Evolutionary conservation across 2,329 filamentous ascomycete genomes (phyloP), one percentile per base, ranked within the genome.

Genomic region (Penicillium janthinellum): DNA sequence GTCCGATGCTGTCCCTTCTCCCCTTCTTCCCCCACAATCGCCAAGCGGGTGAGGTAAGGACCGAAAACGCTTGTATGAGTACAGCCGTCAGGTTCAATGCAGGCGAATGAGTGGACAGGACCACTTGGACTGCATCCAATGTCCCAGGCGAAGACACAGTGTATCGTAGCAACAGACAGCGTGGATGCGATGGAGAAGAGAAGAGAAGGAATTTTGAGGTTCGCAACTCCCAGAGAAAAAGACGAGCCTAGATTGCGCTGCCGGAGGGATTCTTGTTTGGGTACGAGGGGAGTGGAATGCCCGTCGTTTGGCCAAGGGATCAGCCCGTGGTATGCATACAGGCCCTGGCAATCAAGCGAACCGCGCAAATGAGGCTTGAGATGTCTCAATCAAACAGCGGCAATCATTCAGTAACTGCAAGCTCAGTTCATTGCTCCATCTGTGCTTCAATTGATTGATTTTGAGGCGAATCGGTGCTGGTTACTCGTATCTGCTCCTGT

Each of bases 61-160:
- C 39, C 47, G 47, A 44, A 57, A 44, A 15, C 12, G 38, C 37
- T 42, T 20, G 37, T 14, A 6, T 38, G 10, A 44, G 55, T 52
- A 62, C 61, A 57, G 63, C 59, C 52, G 62, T 60, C 35, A 11
- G 64, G 60, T 59, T 57, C 58, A 28, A 11, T 54, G 54, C 38
- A 56, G 51, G 52, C 54, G 59, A 70, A 69, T 61, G 67, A 69
- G 66, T 60, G 64, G 63, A 68, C 67, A 67, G 67, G 60, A 63
- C 59, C 56, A 61, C 50, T 68, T 64, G 67, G 62, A 65, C 56
- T 25, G 42, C 58, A 65, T 67, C 73, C 96, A 92, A 92, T 92
- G 78, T 67, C 64, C 67, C 61, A 57, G 58, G 52, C 51, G 51
- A 49, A 56, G 51, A 42, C 25, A 25, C 22, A 31, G 53, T 47